Percentiles rank a stretch among this genome's conserved stretches.
Conservation (phyloP, 2,329 filamentous ascomycete genomes). For the Amphichorda felina region DNA sequence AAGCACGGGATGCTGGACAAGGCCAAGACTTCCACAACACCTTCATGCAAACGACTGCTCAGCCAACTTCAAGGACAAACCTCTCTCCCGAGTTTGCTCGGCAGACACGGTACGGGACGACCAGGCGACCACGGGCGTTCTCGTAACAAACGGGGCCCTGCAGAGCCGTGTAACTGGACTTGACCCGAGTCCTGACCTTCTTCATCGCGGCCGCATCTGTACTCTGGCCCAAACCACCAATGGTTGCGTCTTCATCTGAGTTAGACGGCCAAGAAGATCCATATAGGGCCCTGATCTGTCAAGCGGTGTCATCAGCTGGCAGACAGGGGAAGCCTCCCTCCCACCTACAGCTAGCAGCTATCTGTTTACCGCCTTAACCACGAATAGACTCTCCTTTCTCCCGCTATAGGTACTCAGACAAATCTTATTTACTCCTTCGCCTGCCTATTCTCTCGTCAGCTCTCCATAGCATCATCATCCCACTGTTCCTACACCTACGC, state of each 20-base stretch:
- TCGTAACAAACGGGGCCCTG: conserved; percentile 19
- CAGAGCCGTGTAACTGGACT: conserved; percentile 14
- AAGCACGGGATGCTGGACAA: too few relatives aligned
- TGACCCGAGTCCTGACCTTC: background rate
- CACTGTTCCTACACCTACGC: background rate
- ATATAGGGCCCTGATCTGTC: too few relatives aligned
- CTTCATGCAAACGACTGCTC: too few relatives aligned
- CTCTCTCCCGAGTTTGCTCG: too few relatives aligned
- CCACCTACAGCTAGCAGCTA: too few relatives aligned
- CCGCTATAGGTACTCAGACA: too few relatives aligned
- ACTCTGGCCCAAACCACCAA: background rate
- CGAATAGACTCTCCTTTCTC: background rate
- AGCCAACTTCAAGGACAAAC: too few relatives aligned
- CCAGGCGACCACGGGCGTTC: conserved; percentile 25
- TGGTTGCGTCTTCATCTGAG: background rate
- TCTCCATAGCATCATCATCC: background rate
- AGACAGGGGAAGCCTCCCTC: background rate
- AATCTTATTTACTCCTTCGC: too few relatives aligned
- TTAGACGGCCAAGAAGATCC: too few relatives aligned
- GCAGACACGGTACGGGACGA: background rate
- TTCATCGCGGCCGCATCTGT: background rate
- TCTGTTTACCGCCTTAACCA: background rate
- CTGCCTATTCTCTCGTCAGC: too few relatives aligned
- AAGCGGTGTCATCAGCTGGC: too few relatives aligned
- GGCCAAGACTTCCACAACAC: too few relatives aligned